Base-by-base conservation (phyloP, 1,284 basidiomycete species). In the Microbotryum lychnidis-dioicae region DNA sequence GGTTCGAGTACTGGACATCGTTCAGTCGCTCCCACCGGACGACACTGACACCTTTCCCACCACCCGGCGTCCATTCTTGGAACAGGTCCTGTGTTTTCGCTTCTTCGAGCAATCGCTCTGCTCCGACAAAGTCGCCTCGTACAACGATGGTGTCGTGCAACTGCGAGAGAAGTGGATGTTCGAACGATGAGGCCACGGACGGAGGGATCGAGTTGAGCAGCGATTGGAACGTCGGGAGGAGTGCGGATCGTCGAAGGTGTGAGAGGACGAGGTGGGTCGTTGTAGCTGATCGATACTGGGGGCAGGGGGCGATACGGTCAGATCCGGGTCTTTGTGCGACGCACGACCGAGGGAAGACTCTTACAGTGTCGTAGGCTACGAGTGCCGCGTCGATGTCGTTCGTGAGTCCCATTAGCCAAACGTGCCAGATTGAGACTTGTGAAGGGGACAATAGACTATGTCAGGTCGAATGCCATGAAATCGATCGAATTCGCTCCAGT, bases 231-330 rank as follows among this genome's bases (percentile, higher is more conserved):
- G 73, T 70, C 21, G 67, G 56, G 42, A 72, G 67, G 48, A 70
- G 67, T 8, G 68, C 65, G 56, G 54, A n/a, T 12, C 64, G 60
- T 4, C 75, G 74, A 18, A 76, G 71, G 61, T 76, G 74, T 48
- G 75, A 72, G 51, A 75, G 72, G 45, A 75, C 71, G 29, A 75
- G 67, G 44, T 72, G 71, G 0, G 68, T 65, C 6, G 73, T 69
- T 1, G 62, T 62, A 16, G 63, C 64, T 31, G 70, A 66, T 25
- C 73, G 70, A 61, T 74, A 65, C 64, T 73, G 61, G 0, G 48
- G 21, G 4, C 21, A 4, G 44, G 53, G 44, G 8, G 46, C n/a
- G 37, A 51, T 14, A 60, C 29, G 21, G 44, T 10, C 9, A 27
- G 18, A 27, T 42, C 37, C 37, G 16, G 12, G 14, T 7, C 18